A percentile compares a stretch with the other conserved stretches of the same genome.
Conservation (phyloP, 2,329 filamentous ascomycete genomes). For the Xylaria sp. region DNA sequence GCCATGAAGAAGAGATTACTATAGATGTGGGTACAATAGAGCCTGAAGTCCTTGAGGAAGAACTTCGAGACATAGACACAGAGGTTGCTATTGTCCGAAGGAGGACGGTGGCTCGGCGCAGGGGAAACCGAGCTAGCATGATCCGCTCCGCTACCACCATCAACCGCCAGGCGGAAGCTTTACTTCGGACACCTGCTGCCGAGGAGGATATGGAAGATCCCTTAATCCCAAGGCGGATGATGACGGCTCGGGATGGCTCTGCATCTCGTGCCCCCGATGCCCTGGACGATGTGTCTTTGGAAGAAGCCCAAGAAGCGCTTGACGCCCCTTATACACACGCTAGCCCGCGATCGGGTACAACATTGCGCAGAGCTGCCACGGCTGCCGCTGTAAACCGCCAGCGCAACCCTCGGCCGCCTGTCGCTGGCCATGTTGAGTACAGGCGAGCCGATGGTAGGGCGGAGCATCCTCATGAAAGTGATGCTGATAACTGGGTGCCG, state of each 20-base stretch:
- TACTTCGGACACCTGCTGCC: slow-evolving; percentile 51
- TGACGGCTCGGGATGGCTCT: slow-evolving; percentile 48
- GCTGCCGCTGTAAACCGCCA: slow-evolving; percentile 80
- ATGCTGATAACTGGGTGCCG: slow-evolving; percentile 89
- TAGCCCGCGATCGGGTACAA: slow-evolving; percentile 75
- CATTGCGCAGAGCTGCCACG: slow-evolving; percentile 77
- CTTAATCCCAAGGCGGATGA: slow-evolving; percentile 62
- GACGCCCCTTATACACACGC: slow-evolving; percentile 80
- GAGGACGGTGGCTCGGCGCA: slow-evolving; percentile 74
- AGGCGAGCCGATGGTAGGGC: slow-evolving; percentile 75
- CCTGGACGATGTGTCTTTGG: slow-evolving; percentile 59
- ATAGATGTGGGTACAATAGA: slow-evolving; percentile 80
- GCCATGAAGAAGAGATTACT: slow-evolving; percentile 66
- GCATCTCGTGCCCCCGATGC: slow-evolving; percentile 50
- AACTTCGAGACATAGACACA: slow-evolving; percentile 77
- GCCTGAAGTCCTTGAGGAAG: slow-evolving; percentile 77
- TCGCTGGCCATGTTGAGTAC: slow-evolving; percentile 68
- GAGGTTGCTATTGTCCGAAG: slow-evolving; percentile 83
- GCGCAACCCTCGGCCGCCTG: slow-evolving; percentile 68
- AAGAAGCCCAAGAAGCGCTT: slow-evolving; percentile 69
- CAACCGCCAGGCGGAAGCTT: slow-evolving; percentile 43
- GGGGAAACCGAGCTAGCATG: slow-evolving; percentile 60
- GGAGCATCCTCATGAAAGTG: slow-evolving; percentile 85
- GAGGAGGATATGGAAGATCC: slow-evolving; percentile 62
- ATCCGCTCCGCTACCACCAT: slow-evolving; percentile 62